Percentiles rank a stretch among this genome's conserved stretches.
Conservation (phyloP, 306 rosid genomes). For the Trifolium dubium region DNA sequence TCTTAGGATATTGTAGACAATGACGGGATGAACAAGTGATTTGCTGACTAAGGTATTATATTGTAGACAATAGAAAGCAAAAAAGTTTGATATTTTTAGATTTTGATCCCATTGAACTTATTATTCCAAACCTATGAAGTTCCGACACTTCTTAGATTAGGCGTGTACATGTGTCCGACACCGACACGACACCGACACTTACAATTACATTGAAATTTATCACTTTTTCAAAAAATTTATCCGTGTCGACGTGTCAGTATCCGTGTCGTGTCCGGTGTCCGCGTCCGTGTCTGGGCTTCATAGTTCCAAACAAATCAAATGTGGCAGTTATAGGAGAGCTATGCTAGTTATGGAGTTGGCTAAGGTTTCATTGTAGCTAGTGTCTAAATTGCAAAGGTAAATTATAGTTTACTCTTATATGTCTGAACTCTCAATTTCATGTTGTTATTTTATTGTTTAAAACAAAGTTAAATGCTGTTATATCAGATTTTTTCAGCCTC, state of each 20-base stretch:
- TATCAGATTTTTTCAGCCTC: not conserved
- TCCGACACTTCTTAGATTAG: too few relatives aligned
- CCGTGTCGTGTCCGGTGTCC: too few relatives aligned
- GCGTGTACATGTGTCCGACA: too few relatives aligned
- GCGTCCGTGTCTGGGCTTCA: too few relatives aligned
- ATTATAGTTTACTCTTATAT: slow-evolving; percentile 7
- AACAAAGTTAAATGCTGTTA: not conserved
- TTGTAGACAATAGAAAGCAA: not conserved
- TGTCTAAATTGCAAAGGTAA: not conserved
- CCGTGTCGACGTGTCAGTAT: too few relatives aligned
- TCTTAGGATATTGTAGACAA: not conserved
- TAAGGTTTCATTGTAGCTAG: not conserved
- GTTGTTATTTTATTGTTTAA: not conserved
- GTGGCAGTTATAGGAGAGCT: not conserved
- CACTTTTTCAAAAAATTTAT: too few relatives aligned
- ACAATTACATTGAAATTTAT: too few relatives aligned
- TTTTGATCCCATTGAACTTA: not conserved
- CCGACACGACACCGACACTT: too few relatives aligned
- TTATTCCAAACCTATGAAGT: not conserved
- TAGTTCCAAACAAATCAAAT: not conserved
- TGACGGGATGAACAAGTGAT: not conserved
- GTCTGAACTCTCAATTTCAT: not conserved
- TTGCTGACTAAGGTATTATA: not conserved
- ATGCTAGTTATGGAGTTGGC: not conserved
- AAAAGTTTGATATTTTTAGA: not conserved